phyloP scores from a whole-genome alignment of 768 basidiomycete genomes.

The Hortiboletus campestris region DNA sequence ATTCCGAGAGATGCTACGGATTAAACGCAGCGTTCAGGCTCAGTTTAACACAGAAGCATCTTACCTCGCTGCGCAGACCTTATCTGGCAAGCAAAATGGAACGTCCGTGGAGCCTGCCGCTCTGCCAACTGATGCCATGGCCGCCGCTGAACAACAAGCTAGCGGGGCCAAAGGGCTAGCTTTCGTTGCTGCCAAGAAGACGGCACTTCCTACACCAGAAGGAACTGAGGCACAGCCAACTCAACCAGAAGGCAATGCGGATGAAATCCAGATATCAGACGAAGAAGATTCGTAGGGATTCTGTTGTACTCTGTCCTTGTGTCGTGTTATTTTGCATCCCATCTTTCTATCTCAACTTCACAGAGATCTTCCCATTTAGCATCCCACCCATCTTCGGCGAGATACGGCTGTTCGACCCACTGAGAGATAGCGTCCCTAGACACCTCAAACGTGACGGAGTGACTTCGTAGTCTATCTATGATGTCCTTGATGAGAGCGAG shows the following conservation, averaged over 20 bases:
- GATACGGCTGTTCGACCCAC: slow-evolving; percentile 69
- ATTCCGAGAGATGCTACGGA: slow-evolving; percentile 91
- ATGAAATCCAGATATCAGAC: slow-evolving; percentile 88
- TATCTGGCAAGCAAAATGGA: slow-evolving; percentile 61
- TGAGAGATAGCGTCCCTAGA: slow-evolving; percentile 59
- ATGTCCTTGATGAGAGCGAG: slow-evolving; percentile 55
- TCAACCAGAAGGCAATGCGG: slow-evolving; percentile 49
- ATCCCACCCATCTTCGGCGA: slow-evolving; percentile 70
- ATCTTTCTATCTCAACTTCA: slow-evolving; percentile 70
- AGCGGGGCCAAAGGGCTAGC: slow-evolving; percentile 55
- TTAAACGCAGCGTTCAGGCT: slow-evolving; percentile 97
- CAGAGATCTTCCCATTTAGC: slow-evolving; percentile 78
- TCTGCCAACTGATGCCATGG: slow-evolving; percentile 75
- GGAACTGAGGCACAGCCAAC: slow-evolving; percentile 34
- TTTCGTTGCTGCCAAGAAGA: slow-evolving; percentile 76
- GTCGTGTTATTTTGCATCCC: slow-evolving; percentile 42
- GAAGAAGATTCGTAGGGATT: slow-evolving; percentile 62
- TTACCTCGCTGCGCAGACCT: slow-evolving; percentile 88
- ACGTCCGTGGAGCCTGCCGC: slow-evolving; percentile 44
- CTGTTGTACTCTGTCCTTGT: slow-evolving; percentile 16
- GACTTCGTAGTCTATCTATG: slow-evolving; percentile 56
- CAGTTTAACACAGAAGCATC: slow-evolving; percentile 98
- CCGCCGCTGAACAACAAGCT: slow-evolving; percentile 71
- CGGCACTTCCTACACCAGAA: slow-evolving; percentile 40
- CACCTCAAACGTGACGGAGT: slow-evolving; percentile 67